Base-by-base conservation (phyloP, 495 filamentous ascomycete species). In the Penicillium daleae region DNA sequence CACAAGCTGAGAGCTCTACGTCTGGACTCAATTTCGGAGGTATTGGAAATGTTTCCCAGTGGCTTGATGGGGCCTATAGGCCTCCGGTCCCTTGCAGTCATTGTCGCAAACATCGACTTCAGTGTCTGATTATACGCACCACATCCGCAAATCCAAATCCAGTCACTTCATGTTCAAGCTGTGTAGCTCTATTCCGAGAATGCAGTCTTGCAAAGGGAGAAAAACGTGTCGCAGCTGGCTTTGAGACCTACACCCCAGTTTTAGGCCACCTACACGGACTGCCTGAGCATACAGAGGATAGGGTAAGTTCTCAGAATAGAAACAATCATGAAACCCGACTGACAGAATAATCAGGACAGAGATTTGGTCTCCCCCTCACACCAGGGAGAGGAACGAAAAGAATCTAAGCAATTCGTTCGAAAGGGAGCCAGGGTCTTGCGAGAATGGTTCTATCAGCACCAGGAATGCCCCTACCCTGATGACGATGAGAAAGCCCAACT, bases 81-180 rank as follows among this genome's bases (percentile, higher is more conserved):
- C 78, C 81, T 0, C 63, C 74, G 5, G 57, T 66, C 1, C 75
- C 80, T 10, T 83, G 81, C 62, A 66, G 56, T 22, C 69, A 83
- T 66, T 83, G 81, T 62, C 74, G 72, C 50, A 74, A 61, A 29
- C 68, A 75, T 49, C 74, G 78, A 4, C 66, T 82, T 6, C 78
- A 81, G 63, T 82, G 81, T 55, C 61, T 82, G 9, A 76, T 83
- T 21, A 66, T 82, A 29, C 75, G 77, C 33, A 82, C 80, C 4
- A 74, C 79, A 17, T 26, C 71, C 0, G 77, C 72, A 12, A 82
- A 83, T 46, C 81, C 80, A 2, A 83, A 83, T 64, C 85, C 86
- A 32, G 81, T 85, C 62, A 83, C 82, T 26, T 82, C 85, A 15
- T 95, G 91, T 67, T 92, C 89, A 0, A 87, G 88, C 62, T 95